phyloP scores from a whole-genome alignment of 1,139 yeast species.

The Zygotorulaspora mrakii region DNA sequence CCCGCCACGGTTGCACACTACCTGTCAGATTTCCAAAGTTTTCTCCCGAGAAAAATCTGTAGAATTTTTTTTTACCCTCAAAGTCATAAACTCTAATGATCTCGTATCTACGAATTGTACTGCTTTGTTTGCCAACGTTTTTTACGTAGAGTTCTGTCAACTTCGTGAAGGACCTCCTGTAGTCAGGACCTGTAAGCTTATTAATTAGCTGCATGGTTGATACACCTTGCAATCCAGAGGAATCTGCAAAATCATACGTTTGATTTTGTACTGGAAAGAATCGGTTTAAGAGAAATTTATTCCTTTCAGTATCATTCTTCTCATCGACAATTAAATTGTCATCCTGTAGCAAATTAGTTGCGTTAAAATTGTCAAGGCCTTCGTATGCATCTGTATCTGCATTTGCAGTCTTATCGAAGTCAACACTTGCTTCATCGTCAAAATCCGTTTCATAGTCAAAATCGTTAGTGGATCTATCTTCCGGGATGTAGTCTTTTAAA shows the following conservation, averaged over 20 bases:
- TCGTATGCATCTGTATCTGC: constrained; percentile 34
- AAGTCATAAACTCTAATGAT: constrained; percentile 66
- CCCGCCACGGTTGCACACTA: constrained; percentile 1
- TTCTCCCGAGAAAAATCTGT: constrained; percentile 56
- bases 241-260: constrained; percentile 47
- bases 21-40: constrained; percentile 38
- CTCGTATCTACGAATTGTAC: constrained; percentile 39
- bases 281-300: constrained; percentile 41
- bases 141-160: constrained; percentile 45
- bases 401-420: constrained; percentile 31
- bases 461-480: constrained; percentile 24
- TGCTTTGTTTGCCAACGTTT: constrained; percentile 39
- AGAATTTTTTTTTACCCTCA: constrained; percentile 69
- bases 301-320: constrained; percentile 17
- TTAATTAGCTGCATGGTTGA: constrained; percentile 54
- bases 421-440: constrained; percentile 35
- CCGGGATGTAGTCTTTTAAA: constrained; percentile 46
- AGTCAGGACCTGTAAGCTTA: constrained; percentile 51
- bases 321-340: constrained; percentile 35
- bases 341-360: constrained; percentile 33
- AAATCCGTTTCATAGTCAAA: constrained; percentile 36
- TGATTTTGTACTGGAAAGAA: constrained; percentile 64
- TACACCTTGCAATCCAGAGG: constrained; percentile 46
- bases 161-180: constrained; percentile 48
- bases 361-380: constrained; percentile 35